These are phyloP conservation scores for Leccinum fibrillosum DNA, from an alignment of 768 basidiomycete species.

Conservation along the genomic window DNA sequence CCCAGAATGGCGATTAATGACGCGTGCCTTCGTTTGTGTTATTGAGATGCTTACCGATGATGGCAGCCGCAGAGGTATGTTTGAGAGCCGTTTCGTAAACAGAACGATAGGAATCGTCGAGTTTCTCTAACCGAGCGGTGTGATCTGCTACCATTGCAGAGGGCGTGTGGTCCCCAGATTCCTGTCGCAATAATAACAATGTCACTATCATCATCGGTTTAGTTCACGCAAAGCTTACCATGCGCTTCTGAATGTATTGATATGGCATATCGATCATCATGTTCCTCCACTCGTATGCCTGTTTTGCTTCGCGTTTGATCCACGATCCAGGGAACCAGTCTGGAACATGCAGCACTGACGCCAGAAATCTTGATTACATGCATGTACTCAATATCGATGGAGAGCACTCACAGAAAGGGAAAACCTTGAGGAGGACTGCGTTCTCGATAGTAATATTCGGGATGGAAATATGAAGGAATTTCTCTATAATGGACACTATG, in stretches of 20 bases:
- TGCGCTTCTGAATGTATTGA: not conserved
- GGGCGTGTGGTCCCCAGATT: not conserved
- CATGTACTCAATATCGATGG: not conserved
- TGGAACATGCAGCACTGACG: slow-evolving; percentile 6
- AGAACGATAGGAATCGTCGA: not conserved
- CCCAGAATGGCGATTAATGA: too few relatives aligned
- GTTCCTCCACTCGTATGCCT: not conserved
- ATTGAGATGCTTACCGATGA: slow-evolving; percentile 3
- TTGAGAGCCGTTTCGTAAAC: slow-evolving; percentile 1
- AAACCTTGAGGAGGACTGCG: not conserved
- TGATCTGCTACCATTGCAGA: slow-evolving; percentile 11
- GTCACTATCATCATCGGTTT: not conserved
- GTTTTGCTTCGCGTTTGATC: slow-evolving; percentile 2
- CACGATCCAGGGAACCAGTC: slow-evolving; percentile 12
- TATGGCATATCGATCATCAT: slow-evolving; percentile 4
- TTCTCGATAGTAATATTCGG: not conserved
- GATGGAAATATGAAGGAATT: not conserved
- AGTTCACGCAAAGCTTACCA: not conserved
- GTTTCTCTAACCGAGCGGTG: slow-evolving; percentile 2
- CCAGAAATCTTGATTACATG: not conserved
- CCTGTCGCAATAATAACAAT: not conserved
- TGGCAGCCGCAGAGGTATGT: slow-evolving; percentile 1
- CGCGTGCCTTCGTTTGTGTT: not conserved
- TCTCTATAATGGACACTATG: not conserved
- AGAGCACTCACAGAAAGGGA: not conserved